Conservation (phyloP, 192 early-diverging fungal species). For the Kickxella alabastrina region DNA sequence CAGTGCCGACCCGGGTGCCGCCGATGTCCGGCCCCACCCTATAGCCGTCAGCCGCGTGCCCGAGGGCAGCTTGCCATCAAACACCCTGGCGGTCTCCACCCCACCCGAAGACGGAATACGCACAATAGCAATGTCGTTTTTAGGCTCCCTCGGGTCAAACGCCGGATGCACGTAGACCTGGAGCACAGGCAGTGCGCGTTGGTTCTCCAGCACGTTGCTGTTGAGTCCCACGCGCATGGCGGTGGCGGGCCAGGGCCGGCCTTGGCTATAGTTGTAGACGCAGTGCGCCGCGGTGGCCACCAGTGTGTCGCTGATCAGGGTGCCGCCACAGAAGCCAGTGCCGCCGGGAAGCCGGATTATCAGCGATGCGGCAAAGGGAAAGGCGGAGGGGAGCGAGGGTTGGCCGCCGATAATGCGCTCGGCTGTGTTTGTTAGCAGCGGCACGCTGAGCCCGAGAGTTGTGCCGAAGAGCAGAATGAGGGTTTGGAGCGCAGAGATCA, state of each 20-base stretch:
- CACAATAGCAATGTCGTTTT: constrained; percentile 29
- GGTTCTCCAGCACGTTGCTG: constrained; percentile 8
- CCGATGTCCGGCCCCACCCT: constrained; percentile 32
- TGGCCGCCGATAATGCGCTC: constrained; percentile 39
- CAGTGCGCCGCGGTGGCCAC: constrained; percentile 43
- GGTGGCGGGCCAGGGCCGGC: background rate
- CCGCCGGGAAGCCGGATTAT: constrained; percentile 7
- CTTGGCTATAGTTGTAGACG: constrained; percentile 15
- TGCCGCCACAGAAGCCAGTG: constrained; percentile 36
- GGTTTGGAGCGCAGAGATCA: too few relatives aligned
- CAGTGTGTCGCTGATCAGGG: constrained; percentile 19
- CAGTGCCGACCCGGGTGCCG: constrained; percentile 2
- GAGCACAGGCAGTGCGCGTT: constrained; percentile 3
- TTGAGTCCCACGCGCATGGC: constrained; percentile 21
- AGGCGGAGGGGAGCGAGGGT: constrained; percentile 6
- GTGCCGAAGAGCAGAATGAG: background rate
- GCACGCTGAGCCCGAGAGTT: background rate
- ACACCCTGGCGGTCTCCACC: constrained; percentile 15
- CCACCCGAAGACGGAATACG: constrained; percentile 3
- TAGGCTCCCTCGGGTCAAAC: constrained; percentile 13
- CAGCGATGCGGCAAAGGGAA: constrained; percentile 24
- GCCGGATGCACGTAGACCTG: constrained; percentile 13
- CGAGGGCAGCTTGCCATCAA: constrained; percentile 8
- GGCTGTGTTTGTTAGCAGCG: background rate
- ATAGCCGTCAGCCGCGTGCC: constrained; percentile 24